These are phyloP conservation scores for Solanum tacnaense DNA, from an alignment of 257 asterid species.

Conservation along the genomic window DNA sequence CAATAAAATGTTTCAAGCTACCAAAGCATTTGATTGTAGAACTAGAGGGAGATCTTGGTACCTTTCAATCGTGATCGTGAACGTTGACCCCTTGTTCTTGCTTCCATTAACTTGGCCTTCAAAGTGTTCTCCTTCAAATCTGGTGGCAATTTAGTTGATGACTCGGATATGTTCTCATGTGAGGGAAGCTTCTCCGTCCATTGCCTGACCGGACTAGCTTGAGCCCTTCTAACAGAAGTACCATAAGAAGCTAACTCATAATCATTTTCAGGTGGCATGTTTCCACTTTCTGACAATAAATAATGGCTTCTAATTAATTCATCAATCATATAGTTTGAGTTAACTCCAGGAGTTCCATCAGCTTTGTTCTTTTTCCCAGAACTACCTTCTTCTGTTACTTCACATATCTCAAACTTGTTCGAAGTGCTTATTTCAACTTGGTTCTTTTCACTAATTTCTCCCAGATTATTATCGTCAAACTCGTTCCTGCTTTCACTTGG, in stretches of 20 bases:
- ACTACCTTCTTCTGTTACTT: conserved; percentile 32
- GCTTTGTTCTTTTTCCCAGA: conserved; percentile 30
- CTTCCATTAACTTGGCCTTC: conserved; percentile 71
- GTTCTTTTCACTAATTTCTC: conserved; percentile 11
- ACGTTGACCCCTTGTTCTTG: conserved; percentile 64
- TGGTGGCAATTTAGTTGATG: conserved; percentile 52
- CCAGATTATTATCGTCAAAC: conserved; percentile 14
- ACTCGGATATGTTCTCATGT: conserved; percentile 33
- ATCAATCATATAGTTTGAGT: conserved; percentile 48
- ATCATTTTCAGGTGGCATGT: conserved; percentile 37
- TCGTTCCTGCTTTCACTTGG: conserved; percentile 17
- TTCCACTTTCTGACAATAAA: conserved; percentile 51
- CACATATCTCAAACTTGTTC: conserved; percentile 30
- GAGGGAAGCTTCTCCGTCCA: conserved; percentile 70
- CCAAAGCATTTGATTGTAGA: conserved; percentile 15
- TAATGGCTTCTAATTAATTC: conserved; percentile 62
- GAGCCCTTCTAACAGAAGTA: conserved; percentile 54
- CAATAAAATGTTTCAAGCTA: neutral
- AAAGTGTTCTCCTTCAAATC: conserved; percentile 56
- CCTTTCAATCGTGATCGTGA: conserved; percentile 67
- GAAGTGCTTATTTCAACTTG: conserved; percentile 32
- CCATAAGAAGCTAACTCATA: conserved; percentile 27
- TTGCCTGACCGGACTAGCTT: conserved; percentile 65
- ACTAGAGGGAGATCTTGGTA: conserved; percentile 36
- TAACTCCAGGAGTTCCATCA: conserved; percentile 27